Evolutionary conservation across 305 asterid genomes (phyloP).

Genomic region (Solanum hybrid): DNA sequence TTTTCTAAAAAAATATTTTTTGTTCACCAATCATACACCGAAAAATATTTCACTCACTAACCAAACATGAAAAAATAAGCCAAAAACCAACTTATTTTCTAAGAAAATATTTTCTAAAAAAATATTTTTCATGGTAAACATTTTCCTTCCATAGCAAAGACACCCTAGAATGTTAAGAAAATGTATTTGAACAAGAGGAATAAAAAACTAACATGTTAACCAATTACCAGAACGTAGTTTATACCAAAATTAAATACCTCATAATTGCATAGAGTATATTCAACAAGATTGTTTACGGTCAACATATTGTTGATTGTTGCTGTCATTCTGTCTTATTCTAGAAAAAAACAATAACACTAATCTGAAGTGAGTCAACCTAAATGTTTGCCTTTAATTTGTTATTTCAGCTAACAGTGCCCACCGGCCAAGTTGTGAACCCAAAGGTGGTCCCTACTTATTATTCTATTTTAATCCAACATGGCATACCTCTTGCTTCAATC

Average conservation of each 20-base stretch:
- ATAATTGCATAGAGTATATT: background rate
- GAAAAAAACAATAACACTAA: background rate
- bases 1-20: no score
- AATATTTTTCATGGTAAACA: background rate
- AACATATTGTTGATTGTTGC: background rate
- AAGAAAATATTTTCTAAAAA: no score
- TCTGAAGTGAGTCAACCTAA: background rate
- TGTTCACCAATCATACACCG: background rate
- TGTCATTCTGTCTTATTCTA: background rate
- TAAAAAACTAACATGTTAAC: background rate
- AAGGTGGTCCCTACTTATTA: background rate
- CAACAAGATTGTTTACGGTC: background rate
- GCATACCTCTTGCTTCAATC: background rate
- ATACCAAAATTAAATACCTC: background rate
- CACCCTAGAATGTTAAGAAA: background rate
- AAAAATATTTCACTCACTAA: background rate
- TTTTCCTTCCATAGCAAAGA: background rate
- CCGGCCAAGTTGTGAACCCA: background rate
- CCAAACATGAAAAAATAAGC: background rate
- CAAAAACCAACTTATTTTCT: background rate
- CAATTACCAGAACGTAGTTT: background rate
- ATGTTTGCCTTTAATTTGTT: background rate
- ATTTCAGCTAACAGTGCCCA: background rate
- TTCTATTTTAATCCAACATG: background rate
- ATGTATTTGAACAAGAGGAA: background rate